Conservation (phyloP, 2,329 filamentous ascomycete species). For the Neonectria punicea region DNA sequence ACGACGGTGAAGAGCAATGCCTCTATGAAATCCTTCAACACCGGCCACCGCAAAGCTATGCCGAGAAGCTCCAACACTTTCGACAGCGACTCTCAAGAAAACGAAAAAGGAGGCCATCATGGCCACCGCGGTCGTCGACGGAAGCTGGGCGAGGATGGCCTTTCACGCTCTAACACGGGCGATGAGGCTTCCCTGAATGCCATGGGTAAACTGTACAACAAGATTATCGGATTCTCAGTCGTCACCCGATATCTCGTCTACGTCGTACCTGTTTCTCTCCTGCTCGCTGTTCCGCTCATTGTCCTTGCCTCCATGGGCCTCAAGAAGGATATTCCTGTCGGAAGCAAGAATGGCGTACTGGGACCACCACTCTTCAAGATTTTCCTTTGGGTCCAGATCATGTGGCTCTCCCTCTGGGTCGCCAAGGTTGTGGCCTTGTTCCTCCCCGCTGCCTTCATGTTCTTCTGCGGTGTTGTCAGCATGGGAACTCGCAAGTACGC, state of each 20-base stretch:
- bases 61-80: slow-evolving; percentile 51
- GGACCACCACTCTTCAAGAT: slow-evolving; percentile 68
- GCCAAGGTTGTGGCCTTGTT: slow-evolving; percentile 72
- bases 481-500: slow-evolving; percentile 77
- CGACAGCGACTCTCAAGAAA: slow-evolving; percentile 48
- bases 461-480: slow-evolving; percentile 75
- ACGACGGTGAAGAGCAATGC: slow-evolving; percentile 65
- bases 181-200: slow-evolving; percentile 69
- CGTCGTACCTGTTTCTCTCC: slow-evolving; percentile 69
- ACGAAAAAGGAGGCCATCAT: slow-evolving; percentile 59
- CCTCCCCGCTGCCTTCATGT: slow-evolving; percentile 72
- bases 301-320: slow-evolving; percentile 59
- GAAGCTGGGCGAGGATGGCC: slow-evolving; percentile 53
- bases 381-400: slow-evolving; percentile 75
- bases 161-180: slow-evolving; percentile 59
- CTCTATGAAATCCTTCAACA: slow-evolving; percentile 58
- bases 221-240: slow-evolving; percentile 71
- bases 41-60: slow-evolving; percentile 61
- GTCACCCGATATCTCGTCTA: slow-evolving; percentile 75
- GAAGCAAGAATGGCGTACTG: slow-evolving; percentile 23
- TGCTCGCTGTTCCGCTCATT: slow-evolving; percentile 71
- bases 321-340: slow-evolving; percentile 31
- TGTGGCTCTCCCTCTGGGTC: slow-evolving; percentile 75
- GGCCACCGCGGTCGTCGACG: slow-evolving; percentile 59
- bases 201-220: slow-evolving; percentile 73